A percentile compares a stretch with the other conserved stretches of the same genome.
phyloP scores from a whole-genome alignment of 2,329 filamentous ascomycete species.

The Fusarium poae region DNA sequence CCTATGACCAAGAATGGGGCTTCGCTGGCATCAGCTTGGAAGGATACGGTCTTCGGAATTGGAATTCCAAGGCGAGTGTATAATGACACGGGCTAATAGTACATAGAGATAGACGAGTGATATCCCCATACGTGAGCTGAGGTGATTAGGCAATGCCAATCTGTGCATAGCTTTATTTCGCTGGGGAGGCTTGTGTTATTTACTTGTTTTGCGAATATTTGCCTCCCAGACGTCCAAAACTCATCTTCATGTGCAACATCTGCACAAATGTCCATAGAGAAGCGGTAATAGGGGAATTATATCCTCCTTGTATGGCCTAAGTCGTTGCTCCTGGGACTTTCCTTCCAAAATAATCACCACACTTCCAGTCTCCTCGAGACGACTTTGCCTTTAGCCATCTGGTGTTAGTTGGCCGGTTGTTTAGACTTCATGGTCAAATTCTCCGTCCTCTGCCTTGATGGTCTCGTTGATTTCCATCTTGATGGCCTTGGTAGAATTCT shows the following conservation, averaged over 20 bases:
- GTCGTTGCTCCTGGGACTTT: background rate
- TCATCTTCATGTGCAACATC: constrained; percentile 11
- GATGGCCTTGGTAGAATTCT: constrained; percentile 29
- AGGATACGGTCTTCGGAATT: constrained; percentile 32
- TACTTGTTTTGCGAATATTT: background rate
- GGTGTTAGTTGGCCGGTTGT: background rate
- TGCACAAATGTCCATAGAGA: background rate
- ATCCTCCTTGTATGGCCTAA: background rate
- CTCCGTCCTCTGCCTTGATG: constrained; percentile 32
- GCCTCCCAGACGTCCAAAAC: constrained; percentile 17
- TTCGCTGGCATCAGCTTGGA: constrained; percentile 16
- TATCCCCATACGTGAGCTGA: background rate
- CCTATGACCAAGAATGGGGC: constrained; percentile 11
- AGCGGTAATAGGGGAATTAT: background rate
- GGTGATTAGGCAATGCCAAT: background rate
- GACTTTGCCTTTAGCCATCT: background rate
- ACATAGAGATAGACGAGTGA: constrained; percentile 46
- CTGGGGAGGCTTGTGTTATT: no score
- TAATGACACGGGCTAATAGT: constrained; percentile 30
- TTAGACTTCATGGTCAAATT: background rate
- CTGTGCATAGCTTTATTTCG: background rate
- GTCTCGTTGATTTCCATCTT: constrained; percentile 36
- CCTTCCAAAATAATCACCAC: background rate
- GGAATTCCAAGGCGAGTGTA: constrained; percentile 40
- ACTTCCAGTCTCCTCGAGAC: background rate